Conservation (phyloP, 805 yeast genomes). For the Hanseniaspora lindneri region DNA sequence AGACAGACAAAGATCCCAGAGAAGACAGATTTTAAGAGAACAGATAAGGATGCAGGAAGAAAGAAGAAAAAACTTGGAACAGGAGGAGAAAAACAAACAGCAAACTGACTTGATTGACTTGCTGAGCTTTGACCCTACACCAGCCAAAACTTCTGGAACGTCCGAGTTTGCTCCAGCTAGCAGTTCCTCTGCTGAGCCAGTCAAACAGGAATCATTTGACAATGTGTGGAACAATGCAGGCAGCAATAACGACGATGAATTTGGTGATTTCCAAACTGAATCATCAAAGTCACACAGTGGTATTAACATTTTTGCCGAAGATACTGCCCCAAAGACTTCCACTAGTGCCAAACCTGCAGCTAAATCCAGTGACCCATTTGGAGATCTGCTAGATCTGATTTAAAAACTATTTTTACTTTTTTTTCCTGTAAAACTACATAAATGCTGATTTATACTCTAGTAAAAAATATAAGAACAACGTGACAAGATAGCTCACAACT, state of each 20-base stretch:
- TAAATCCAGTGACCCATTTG: conserved; percentile 11
- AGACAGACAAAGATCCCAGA: conserved; percentile 30
- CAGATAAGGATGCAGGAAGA: conserved; percentile 27
- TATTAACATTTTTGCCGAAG: conserved; percentile 12
- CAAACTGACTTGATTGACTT: conserved; percentile 24
- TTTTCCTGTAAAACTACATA: neutral
- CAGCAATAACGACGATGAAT: conserved; percentile 29
- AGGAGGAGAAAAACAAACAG: conserved; percentile 17
- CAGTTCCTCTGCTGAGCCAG: too few relatives aligned
- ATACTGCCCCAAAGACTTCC: neutral
- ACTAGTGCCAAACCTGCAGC: neutral
- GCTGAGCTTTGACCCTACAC: conserved; percentile 26
- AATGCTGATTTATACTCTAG: too few relatives aligned
- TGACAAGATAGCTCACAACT: too few relatives aligned
- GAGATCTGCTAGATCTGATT: conserved; percentile 7
- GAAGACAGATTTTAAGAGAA: conserved; percentile 30
- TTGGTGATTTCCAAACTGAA: conserved; percentile 31
- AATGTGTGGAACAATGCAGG: conserved; percentile 17
- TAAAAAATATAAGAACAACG: too few relatives aligned
- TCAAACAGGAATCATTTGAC: neutral
- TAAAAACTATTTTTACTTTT: neutral
- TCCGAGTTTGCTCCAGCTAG: too few relatives aligned
- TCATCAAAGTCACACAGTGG: neutral
- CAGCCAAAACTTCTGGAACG: too few relatives aligned
- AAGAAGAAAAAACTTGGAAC: conserved; percentile 24